Conservation (phyloP, 768 basidiomycete genomes). For the Antrodiella citrinella region DNA sequence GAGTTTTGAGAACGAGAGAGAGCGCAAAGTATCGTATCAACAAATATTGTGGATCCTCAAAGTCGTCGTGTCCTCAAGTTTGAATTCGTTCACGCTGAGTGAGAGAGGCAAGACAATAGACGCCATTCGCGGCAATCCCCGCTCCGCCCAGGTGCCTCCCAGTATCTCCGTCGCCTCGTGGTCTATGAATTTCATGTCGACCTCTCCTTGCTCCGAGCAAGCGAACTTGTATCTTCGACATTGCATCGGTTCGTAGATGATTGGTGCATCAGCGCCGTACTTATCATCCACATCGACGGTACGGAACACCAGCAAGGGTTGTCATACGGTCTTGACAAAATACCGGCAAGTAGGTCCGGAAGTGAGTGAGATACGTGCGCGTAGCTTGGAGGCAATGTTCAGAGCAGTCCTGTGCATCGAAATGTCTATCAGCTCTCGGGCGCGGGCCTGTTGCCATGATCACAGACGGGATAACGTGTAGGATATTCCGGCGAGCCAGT, state of each 20-base stretch:
- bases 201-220: background rate
- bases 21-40: background rate
- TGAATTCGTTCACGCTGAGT: too few species aligned
- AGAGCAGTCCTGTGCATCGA: background rate
- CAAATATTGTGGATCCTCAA: too few species aligned
- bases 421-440: background rate
- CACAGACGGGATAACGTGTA: too few species aligned
- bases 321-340: background rate
- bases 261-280: background rate
- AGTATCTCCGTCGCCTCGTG: background rate
- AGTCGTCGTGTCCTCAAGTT: too few species aligned
- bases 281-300: background rate
- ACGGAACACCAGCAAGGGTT: background rate
- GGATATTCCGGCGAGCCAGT: too few species aligned
- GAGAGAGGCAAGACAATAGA: too few species aligned
- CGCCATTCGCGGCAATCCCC: background rate
- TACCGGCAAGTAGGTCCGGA: background rate
- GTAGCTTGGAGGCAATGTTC: too few species aligned
- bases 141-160: background rate
- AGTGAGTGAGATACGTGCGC: background rate
- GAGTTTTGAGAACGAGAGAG: too few species aligned
- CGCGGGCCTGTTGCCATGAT: background rate
- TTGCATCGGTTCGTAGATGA: background rate
- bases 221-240: background rate
- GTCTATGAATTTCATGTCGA: background rate